phyloP scores from a whole-genome alignment of 805 yeast genomes.

The Kazachstania martiniae region DNA sequence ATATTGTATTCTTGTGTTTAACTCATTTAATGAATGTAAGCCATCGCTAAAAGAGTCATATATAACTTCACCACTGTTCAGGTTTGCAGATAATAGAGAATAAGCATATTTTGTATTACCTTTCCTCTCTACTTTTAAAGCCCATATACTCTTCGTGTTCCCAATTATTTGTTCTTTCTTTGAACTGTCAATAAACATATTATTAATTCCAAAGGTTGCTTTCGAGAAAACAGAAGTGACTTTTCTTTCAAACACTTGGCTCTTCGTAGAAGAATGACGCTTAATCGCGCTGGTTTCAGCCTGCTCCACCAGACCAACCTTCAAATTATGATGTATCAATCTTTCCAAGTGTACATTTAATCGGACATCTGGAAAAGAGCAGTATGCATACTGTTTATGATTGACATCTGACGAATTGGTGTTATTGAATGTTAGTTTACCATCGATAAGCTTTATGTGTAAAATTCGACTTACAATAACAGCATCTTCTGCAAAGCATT shows the following conservation, averaged over 20 bases:
- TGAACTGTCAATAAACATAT: slow-evolving; percentile 36
- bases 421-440: slow-evolving; percentile 45
- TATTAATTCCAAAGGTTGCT: slow-evolving; percentile 54
- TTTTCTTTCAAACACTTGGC: slow-evolving; percentile 53
- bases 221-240: slow-evolving; percentile 65
- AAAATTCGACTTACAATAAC: slow-evolving; percentile 51
- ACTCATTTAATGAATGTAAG: slow-evolving; percentile 37
- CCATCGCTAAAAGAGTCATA: slow-evolving; percentile 63
- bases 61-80: slow-evolving; percentile 68
- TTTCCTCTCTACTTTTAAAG: slow-evolving; percentile 11
- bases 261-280: slow-evolving; percentile 36
- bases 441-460: slow-evolving; percentile 64
- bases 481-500: slow-evolving; percentile 82
- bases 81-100: slow-evolving; percentile 41
- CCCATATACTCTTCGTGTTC: slow-evolving; percentile 23
- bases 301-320: slow-evolving; percentile 83
- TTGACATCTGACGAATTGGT: slow-evolving; percentile 38
- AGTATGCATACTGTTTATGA: slow-evolving; percentile 60
- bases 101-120: slow-evolving; percentile 15
- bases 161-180: slow-evolving; percentile 26
- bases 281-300: slow-evolving; percentile 71
- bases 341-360: slow-evolving; percentile 69
- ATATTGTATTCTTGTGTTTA: slow-evolving; percentile 66
- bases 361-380: slow-evolving; percentile 73
- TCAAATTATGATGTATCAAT: slow-evolving; percentile 57